These are phyloP conservation scores for Ceratocystis eucalypticola DNA, from an alignment of 2,329 filamentous ascomycete genomes.

Conservation along the genomic window DNA sequence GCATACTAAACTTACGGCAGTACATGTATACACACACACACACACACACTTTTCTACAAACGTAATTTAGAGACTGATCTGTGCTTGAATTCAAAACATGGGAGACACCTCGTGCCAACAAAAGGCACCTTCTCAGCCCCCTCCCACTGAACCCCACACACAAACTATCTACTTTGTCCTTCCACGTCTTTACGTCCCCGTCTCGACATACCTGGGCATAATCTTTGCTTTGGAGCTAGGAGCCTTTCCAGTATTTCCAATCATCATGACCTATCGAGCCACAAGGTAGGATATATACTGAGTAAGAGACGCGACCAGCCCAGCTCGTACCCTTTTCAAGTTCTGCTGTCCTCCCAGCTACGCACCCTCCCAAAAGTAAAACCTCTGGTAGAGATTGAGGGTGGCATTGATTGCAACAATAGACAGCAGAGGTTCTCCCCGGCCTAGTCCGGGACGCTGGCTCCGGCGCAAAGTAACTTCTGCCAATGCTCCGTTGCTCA, in stretches of 20 bases:
- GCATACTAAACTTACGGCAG: neutral
- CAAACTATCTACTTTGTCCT: conserved; percentile 28
- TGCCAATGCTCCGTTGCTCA: conserved; percentile 23
- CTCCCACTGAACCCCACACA: conserved; percentile 22
- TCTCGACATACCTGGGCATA: neutral
- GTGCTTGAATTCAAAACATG: conserved; percentile 23
- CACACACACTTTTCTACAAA: conserved; percentile 20
- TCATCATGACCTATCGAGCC: neutral
- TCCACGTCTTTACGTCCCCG: conserved; percentile 23
- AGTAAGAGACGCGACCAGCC: conserved; percentile 36
- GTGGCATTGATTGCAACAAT: conserved; percentile 7
- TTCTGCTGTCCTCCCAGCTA: conserved; percentile 13
- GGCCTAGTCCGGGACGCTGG: conserved; percentile 45
- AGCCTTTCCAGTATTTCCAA: conserved; percentile 13
- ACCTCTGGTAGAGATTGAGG: conserved; percentile 17
- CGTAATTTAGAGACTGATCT: conserved; percentile 29
- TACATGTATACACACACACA: neutral
- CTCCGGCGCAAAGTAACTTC: conserved; percentile 42
- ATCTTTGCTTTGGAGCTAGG: neutral
- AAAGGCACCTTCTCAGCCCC: neutral
- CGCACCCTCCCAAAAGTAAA: conserved; percentile 21
- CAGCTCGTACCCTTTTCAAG: conserved; percentile 25
- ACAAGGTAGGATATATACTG: conserved; percentile 25
- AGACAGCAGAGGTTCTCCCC: conserved; percentile 28
- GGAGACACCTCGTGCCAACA: conserved; percentile 20